Conservation (phyloP, 1,284 basidiomycete genomes). For the Rhodotorula sp. region DNA sequence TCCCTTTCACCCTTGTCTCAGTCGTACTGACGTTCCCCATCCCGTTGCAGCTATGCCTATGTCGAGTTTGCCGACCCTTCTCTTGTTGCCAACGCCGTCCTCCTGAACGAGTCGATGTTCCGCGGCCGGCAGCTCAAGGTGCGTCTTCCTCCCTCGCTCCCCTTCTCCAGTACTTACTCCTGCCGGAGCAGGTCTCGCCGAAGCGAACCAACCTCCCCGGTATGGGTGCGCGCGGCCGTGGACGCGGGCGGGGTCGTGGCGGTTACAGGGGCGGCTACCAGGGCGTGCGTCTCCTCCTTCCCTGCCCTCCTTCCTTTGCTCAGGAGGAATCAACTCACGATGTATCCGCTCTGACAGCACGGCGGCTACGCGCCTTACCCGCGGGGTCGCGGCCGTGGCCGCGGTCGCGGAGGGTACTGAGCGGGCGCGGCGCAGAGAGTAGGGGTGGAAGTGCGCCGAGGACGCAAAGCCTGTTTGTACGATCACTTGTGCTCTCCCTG, state of each 20-base stretch:
- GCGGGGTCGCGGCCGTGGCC: slow-evolving; percentile 30
- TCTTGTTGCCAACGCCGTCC: slow-evolving; percentile 85
- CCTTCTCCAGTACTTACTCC: too few species aligned
- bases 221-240: slow-evolving; percentile 58
- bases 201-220: slow-evolving; percentile 93
- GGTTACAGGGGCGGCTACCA: slow-evolving; percentile 56
- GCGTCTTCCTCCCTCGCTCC: slow-evolving; percentile 35
- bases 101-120: slow-evolving; percentile 96
- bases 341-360: slow-evolving; percentile 5
- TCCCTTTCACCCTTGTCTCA: background rate
- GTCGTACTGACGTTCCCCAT: background rate
- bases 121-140: slow-evolving; percentile 90
- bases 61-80: slow-evolving; percentile 97
- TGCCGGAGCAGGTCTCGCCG: slow-evolving; percentile 68
- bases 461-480: too few species aligned
- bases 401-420: slow-evolving; percentile 18
- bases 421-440: background rate
- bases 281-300: slow-evolving; percentile 49
- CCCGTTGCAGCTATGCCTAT: slow-evolving; percentile 82
- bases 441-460: background rate
- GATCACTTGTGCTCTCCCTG: background rate
- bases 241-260: slow-evolving; percentile 69
- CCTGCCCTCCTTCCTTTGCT: background rate
- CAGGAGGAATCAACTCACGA: background rate
- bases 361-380: slow-evolving; percentile 37